Evolutionary conservation across 352 stramenopile species (phyloP).

Genomic region (Phytopythium ostracodes): DNA sequence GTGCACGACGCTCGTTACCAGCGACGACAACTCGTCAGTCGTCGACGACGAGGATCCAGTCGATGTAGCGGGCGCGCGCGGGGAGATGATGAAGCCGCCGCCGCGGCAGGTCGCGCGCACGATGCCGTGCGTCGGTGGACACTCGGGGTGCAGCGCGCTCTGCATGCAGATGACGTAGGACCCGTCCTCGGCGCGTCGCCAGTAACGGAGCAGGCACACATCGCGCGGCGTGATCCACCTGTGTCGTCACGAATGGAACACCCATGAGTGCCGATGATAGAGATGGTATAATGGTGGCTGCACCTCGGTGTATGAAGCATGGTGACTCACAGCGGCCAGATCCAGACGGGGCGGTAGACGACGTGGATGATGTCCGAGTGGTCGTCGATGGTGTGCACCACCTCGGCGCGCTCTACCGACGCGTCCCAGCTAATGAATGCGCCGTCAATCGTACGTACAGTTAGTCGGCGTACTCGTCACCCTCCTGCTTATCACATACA

Average conservation of each 20-base stretch:
- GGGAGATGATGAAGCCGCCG: conserved; percentile 59
- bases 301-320: neutral
- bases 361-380: conserved; percentile 79
- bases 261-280: neutral
- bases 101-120: conserved; percentile 62
- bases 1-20: conserved; percentile 72
- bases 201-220: conserved; percentile 69
- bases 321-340: conserved; percentile 61
- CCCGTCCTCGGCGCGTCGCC: conserved; percentile 60
- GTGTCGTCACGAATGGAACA: neutral
- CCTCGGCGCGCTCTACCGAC: conserved; percentile 50
- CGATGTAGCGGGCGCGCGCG: conserved; percentile 23
- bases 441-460: too few species aligned
- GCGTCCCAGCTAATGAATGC: conserved; percentile 58
- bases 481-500: neutral
- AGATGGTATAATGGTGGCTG: too few species aligned
- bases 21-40: conserved; percentile 45
- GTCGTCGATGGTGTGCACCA: conserved; percentile 75
- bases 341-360: conserved; percentile 72
- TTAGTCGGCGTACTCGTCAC: too few species aligned
- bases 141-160: conserved; percentile 71
- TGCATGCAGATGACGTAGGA: conserved; percentile 79
- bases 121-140: conserved; percentile 50
- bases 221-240: conserved; percentile 69
- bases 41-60: conserved; percentile 11